Percentiles rank a stretch among this genome's conserved stretches.
phyloP scores from a whole-genome alignment of 371 early-diverging fungal genomes.

The Dinochytrium kinnereticum region DNA sequence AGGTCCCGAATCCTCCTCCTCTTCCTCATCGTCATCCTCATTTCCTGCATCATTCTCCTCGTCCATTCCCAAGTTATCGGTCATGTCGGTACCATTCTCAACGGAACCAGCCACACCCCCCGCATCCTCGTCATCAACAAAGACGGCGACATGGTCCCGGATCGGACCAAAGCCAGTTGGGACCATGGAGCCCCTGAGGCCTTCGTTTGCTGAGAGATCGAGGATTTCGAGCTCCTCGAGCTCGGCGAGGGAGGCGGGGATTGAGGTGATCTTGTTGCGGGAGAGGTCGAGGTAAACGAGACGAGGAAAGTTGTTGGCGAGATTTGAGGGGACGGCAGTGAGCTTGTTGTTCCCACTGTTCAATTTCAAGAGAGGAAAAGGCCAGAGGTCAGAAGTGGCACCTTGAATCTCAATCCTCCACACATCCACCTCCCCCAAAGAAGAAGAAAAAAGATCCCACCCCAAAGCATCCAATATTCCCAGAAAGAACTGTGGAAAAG shows the following conservation, averaged over 20 bases:
- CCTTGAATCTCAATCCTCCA: not conserved
- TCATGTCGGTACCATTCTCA: constrained; percentile 19
- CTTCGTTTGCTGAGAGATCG: constrained; percentile 43
- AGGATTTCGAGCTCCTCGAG: constrained; percentile 42
- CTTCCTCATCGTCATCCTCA: not conserved
- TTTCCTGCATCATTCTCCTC: constrained; percentile 21
- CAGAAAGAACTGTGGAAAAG: too few relatives aligned
- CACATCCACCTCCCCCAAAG: too few relatives aligned
- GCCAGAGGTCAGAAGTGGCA: not conserved
- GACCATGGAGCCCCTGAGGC: constrained; percentile 21
- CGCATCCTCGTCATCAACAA: constrained; percentile 36
- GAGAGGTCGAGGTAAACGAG: constrained; percentile 49
- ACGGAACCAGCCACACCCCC: constrained; percentile 15
- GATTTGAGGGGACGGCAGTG: constrained; percentile 40
- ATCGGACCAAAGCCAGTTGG: constrained; percentile 39
- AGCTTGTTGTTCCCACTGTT: constrained; percentile 46
- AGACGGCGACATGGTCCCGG: constrained; percentile 42
- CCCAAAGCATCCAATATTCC: too few relatives aligned
- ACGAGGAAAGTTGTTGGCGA: constrained; percentile 38
- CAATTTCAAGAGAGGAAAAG: constrained; percentile 1
- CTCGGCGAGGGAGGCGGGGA: constrained; percentile 38
- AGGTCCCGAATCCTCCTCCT: constrained; percentile 7
- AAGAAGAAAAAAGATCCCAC: not conserved
- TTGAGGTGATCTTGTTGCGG: constrained; percentile 36
- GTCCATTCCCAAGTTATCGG: constrained; percentile 24